A percentile compares a stretch with the other conserved stretches of the same genome.
Evolutionary conservation across 345 rosid species (phyloP).

Genomic region (Brassica carinata): DNA sequence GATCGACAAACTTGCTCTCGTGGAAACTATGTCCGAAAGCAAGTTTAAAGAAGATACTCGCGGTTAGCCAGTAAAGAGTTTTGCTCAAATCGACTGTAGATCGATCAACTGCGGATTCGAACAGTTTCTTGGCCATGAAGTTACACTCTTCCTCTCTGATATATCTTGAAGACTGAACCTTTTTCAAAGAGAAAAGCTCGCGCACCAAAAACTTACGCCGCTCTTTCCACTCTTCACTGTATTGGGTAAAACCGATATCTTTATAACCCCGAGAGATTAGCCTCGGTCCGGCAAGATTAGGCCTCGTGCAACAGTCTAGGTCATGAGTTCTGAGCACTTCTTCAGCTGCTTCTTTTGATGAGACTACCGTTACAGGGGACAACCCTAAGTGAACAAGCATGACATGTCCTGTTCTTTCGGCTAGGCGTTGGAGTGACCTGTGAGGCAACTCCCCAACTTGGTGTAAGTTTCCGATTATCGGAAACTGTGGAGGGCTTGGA

Average conservation of each 20-base stretch:
- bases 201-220: slow-evolving; percentile 31
- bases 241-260: slow-evolving; percentile 50
- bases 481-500: neutral
- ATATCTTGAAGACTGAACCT: slow-evolving; percentile 40
- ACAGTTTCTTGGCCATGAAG: too few species aligned
- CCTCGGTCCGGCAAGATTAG: slow-evolving; percentile 28
- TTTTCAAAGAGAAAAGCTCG: slow-evolving; percentile 45
- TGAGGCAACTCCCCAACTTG: neutral
- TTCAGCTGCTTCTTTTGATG: slow-evolving; percentile 36
- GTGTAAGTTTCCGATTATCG: neutral
- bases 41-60: slow-evolving; percentile 37
- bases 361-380: slow-evolving; percentile 37
- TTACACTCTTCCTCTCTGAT: too few species aligned
- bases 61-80: slow-evolving; percentile 31
- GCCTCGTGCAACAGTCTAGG: slow-evolving; percentile 49
- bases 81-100: slow-evolving; percentile 35
- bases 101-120: too few species aligned
- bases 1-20: neutral
- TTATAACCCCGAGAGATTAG: slow-evolving; percentile 43
- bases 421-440: neutral
- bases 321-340: slow-evolving; percentile 46
- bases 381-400: slow-evolving; percentile 46
- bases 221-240: slow-evolving; percentile 16
- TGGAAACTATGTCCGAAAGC: slow-evolving; percentile 47
- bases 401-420: slow-evolving; percentile 29